Evolutionary conservation across 1,284 basidiomycete species (phyloP), one percentile per base, ranked within the genome.

Genomic region (Heterobasidion annosum): DNA sequence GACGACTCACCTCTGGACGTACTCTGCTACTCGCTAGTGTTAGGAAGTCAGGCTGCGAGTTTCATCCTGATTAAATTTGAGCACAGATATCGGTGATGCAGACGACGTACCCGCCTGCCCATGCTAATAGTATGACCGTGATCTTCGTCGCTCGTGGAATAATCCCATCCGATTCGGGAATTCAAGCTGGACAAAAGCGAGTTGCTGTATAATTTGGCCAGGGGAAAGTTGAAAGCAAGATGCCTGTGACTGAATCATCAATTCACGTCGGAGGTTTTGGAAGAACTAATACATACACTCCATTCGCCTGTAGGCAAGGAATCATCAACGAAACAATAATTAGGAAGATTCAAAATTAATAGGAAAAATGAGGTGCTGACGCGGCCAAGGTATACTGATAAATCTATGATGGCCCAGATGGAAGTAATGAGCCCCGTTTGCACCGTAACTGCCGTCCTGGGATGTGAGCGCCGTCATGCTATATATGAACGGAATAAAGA

Each of bases 161-260:
- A 55, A 33, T 51, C 51, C 56, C 56, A 57, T n/a, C 56, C 56
- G 10, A 56, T 42, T 51, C 68, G 68, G 8, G 68, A 58, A 56
- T 70, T 67, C 49, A 70, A 52, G 5, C 63, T 68, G 10, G 68
- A 68, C 44, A 71, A 54, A 8, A 69, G 58, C 3, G 69, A 70
- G 54, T 70, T 69, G 1, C 65, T 70, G 60, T 69, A 70, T 32
- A 71, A 59, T 55, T 71, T 70, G 25, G 67, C 62, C 18, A 70
- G 60, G 8, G 69, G 60, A 51, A 71, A 61, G 35, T 67, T 67
- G 40, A 71, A 68, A 45, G 63, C 44, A 4, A 70, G 59, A 56
- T 70, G 65, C 42, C 51, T 35, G 13, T 44, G 42, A 48, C 18
- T 42, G 51, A 45, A 34, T 19, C 19, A 45, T 16, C 10, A 33